A percentile compares a stretch with the other conserved stretches of the same genome.
Conservation (phyloP, 1,139 yeast genomes). For the Geotrichum phurueaensis region DNA sequence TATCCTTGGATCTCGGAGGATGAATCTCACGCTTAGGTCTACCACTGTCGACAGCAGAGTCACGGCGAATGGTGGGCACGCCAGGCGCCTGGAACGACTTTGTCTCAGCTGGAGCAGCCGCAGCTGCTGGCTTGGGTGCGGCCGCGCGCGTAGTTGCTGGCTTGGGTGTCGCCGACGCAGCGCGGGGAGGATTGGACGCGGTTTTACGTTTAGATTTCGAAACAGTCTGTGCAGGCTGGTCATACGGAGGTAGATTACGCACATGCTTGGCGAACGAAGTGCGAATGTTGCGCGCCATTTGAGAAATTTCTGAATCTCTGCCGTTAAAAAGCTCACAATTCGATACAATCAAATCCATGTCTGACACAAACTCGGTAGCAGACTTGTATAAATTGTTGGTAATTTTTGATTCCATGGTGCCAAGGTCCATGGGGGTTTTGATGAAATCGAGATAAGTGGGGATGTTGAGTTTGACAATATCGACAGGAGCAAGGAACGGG, state of each 20-base stretch:
- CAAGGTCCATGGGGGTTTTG: conserved; percentile 86
- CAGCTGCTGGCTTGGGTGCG: neutral
- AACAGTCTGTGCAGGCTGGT: conserved; percentile 61
- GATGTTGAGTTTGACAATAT: conserved; percentile 76
- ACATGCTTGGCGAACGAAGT: conserved; percentile 91
- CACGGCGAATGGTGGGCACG: conserved; percentile 57
- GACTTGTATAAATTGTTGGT: conserved; percentile 62
- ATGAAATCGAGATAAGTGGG: conserved; percentile 85
- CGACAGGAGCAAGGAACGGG: conserved; percentile 88
- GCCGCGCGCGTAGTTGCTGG: neutral
- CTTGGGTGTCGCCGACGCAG: neutral
- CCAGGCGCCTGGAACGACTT: conserved; percentile 40
- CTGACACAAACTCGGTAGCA: conserved; percentile 65
- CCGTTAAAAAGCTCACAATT: conserved; percentile 88
- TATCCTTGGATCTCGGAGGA: conserved; percentile 92
- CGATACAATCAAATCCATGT: conserved; percentile 76
- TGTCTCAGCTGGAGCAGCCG: neutral
- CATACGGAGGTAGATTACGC: conserved; percentile 90
- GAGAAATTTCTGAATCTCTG: conserved; percentile 69
- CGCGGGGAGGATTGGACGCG: neutral
- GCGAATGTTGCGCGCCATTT: conserved; percentile 85
- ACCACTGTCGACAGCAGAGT: conserved; percentile 47
- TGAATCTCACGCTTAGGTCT: conserved; percentile 94
- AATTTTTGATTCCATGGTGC: conserved; percentile 81
- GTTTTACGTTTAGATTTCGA: conserved; percentile 46